phyloP scores from a whole-genome alignment of 148 eudicot genomes.

The Amaranthus cruentus region DNA sequence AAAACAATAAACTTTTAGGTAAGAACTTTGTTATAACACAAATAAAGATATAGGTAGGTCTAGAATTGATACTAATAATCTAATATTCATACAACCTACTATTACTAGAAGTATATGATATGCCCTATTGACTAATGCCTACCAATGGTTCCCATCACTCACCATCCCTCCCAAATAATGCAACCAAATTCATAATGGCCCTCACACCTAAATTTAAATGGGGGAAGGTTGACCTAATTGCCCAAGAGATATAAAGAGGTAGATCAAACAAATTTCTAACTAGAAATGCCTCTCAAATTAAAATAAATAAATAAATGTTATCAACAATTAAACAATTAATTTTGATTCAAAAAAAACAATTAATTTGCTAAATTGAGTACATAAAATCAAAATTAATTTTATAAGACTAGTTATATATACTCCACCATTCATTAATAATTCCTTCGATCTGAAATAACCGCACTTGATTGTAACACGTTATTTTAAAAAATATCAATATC shows the following conservation, averaged over 20 bases:
- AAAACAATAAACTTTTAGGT: slow-evolving; percentile 11
- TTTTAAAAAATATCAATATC: too few relatives aligned
- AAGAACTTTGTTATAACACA: slow-evolving; percentile 13
- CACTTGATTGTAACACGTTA: too few relatives aligned
- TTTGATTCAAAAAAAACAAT: too few relatives aligned
- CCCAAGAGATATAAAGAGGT: not conserved
- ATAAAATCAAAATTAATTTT: too few relatives aligned
- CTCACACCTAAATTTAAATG: slow-evolving; percentile 9
- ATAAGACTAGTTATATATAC: too few relatives aligned
- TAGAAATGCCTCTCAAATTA: too few relatives aligned
- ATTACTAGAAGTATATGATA: too few relatives aligned
- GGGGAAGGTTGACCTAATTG: not conserved
- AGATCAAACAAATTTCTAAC: not conserved
- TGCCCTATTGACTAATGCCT: not conserved
- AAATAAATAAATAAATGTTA: too few relatives aligned
- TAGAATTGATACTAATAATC: not conserved
- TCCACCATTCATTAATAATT: too few relatives aligned
- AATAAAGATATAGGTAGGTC: slow-evolving; percentile 6
- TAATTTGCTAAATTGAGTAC: too few relatives aligned
- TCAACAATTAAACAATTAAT: too few relatives aligned
- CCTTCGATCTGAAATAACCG: too few relatives aligned
- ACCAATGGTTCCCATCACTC: not conserved
- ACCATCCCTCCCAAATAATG: not conserved
- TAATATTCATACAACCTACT: not conserved
- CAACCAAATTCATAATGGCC: slow-evolving; percentile 5